A percentile compares a stretch with the other conserved stretches of the same genome.
These are phyloP conservation scores for Nemania diffusa DNA, from an alignment of 2,329 filamentous ascomycete genomes.

Conservation along the genomic window DNA sequence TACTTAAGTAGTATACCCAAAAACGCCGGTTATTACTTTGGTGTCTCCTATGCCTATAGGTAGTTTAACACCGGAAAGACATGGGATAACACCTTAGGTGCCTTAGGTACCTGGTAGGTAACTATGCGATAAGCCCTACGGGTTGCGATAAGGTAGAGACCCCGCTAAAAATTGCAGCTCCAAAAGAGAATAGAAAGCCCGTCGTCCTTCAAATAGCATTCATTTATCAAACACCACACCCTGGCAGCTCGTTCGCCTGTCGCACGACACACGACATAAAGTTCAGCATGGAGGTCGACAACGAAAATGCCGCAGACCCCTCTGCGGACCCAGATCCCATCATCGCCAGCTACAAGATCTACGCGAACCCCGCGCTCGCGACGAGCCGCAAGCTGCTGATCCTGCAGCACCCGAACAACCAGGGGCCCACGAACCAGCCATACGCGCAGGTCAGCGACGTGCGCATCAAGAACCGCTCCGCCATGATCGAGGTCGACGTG, in stretches of 20 bases:
- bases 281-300: conserved; percentile 34
- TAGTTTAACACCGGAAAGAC: too few species aligned
- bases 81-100: not conserved
- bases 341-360: conserved; percentile 82
- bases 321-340: conserved; percentile 70
- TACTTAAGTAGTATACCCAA: too few species aligned
- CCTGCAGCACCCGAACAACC: conserved; percentile 87
- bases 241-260: not conserved
- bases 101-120: conserved; percentile 10
- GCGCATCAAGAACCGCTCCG: conserved; percentile 82
- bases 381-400: conserved; percentile 75
- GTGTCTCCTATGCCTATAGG: too few species aligned
- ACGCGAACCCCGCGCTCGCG: conserved; percentile 78
- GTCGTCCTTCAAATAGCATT: not conserved
- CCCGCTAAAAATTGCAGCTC: conserved; percentile 31
- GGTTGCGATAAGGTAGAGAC: not conserved
- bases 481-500: conserved; percentile 93
- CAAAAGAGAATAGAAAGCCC: not conserved
- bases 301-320: conserved; percentile 22
- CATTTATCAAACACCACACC: not conserved
- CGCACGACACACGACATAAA: not conserved
- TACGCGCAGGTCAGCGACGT: conserved; percentile 77
- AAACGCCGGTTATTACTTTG: too few species aligned
- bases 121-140: conserved; percentile 14
- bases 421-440: conserved; percentile 60